Base-by-base conservation (phyloP, 1,284 basidiomycete genomes). In the Neonothopanus nambi region DNA sequence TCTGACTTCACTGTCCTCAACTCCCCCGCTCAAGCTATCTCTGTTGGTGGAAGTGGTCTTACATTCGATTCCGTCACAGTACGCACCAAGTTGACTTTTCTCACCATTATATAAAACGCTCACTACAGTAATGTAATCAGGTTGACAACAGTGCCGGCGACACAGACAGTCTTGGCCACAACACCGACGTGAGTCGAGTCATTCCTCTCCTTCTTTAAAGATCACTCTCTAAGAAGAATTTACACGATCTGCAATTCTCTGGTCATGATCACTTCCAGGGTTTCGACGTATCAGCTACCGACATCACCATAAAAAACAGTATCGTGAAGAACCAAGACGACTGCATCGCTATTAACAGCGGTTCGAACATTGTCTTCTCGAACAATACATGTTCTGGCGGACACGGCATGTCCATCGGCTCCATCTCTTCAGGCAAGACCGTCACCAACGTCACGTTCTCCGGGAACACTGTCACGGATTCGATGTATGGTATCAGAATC, bases 311-410 rank as follows among this genome's bases (percentile, higher is more conserved):
- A n/a, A 52, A 43, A 20, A 39, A 45, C 33, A 57, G 64, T 60
- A 57, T 63, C 21, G 11, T 52, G 46, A 45, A 59, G 39, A n/a
- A 51, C 41, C 49, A 57, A 51, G 80, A 82, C 55, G 79, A 82
- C 60, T 81, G 80, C 56, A 57, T 83, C 33, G 77, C 81, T 8
- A 77, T 82, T 61, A 80, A 79, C 60, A 61, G 60, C 18, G 81
- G 80, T 13, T 64, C 65, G 38, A 78, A 77, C 62, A 77, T 83
- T 48, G 52, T 70, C 42, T 76, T 81, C 62, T 62, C 69, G 46
- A 57, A 72, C 41, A 81, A 80, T 61, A 67, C 65, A 30, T 82
- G 81, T 64, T 61, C 65, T 1, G 67, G 70, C 15, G 80, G 81
- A 6, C 81, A 83, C 52, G 80, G 80, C 33, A 71, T 56, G 13